These are phyloP conservation scores for Penicillium griseofulvum DNA, from an alignment of 2,329 filamentous ascomycete genomes.

Conservation along the genomic window DNA sequence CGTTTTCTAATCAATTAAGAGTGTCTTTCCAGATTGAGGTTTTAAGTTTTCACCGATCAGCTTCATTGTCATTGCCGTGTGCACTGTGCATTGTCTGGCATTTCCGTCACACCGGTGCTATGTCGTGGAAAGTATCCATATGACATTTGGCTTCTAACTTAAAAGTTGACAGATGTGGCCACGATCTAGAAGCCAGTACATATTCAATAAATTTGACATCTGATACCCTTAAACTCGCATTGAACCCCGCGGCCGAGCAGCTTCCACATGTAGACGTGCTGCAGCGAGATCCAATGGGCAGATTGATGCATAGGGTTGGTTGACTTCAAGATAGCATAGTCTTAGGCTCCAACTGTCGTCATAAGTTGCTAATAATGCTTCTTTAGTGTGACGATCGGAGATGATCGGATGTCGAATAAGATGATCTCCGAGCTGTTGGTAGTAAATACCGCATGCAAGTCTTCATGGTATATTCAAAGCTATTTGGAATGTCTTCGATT, in stretches of 20 bases:
- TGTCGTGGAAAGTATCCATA: not conserved
- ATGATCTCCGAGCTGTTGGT: not conserved
- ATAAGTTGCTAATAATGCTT: not conserved
- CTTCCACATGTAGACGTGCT: not conserved
- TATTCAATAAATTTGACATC: not conserved
- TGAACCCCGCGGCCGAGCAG: too few relatives aligned
- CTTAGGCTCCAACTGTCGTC: not conserved
- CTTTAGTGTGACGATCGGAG: not conserved
- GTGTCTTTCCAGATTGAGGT: not conserved
- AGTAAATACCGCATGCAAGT: not conserved
- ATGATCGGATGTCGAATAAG: not conserved
- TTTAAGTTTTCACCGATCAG: not conserved
- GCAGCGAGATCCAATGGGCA: not conserved
- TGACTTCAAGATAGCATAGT: too few relatives aligned
- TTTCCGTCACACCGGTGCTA: not conserved
- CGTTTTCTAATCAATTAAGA: slow-evolving; percentile 9
- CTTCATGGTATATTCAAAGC: not conserved
- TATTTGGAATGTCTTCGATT: not conserved
- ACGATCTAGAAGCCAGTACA: not conserved
- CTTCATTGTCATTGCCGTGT: not conserved
- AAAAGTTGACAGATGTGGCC: not conserved
- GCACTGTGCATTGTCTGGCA: not conserved
- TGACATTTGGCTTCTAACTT: not conserved
- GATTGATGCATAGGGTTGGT: not conserved
- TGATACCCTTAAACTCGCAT: not conserved